These are phyloP conservation scores for Pseudopediastrum boryanum DNA, from an alignment of 139 green algal genomes.

Conservation along the genomic window DNA sequence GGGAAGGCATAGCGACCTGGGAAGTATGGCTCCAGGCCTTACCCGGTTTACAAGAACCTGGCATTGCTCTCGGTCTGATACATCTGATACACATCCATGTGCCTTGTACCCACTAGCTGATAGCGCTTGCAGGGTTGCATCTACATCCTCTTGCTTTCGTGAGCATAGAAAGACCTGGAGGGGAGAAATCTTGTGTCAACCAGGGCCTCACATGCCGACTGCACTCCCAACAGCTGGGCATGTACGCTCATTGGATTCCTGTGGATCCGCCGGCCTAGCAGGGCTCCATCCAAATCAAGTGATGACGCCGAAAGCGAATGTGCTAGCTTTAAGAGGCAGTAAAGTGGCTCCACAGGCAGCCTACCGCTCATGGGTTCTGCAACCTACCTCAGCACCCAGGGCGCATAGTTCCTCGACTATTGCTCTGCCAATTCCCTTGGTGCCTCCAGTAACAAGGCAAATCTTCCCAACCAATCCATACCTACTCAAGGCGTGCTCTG, in stretches of 20 bases:
- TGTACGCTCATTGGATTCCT: too few species aligned
- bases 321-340: too few species aligned
- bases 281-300: too few species aligned
- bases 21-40: background rate
- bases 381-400: slow-evolving; percentile 33
- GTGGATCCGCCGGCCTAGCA: too few species aligned
- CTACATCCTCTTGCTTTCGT: slow-evolving; percentile 50
- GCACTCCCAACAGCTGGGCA: too few species aligned
- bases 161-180: slow-evolving; percentile 63
- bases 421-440: slow-evolving; percentile 40
- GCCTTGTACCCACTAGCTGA: slow-evolving; percentile 2
- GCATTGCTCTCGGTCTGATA: slow-evolving; percentile 31
- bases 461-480: slow-evolving; percentile 23
- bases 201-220: background rate
- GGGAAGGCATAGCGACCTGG: too few species aligned
- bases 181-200: background rate
- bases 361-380: background rate
- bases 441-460: slow-evolving; percentile 29
- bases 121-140: background rate
- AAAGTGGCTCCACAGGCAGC: too few species aligned
- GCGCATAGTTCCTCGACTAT: slow-evolving; percentile 35
- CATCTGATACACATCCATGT: slow-evolving; percentile 31
- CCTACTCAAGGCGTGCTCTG: background rate
- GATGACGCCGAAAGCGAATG: too few species aligned
- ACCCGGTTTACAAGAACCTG: slow-evolving; percentile 36